A percentile compares a stretch with the other conserved stretches of the same genome.
phyloP scores from a whole-genome alignment of 306 rosid genomes.

The Prunus mira region DNA sequence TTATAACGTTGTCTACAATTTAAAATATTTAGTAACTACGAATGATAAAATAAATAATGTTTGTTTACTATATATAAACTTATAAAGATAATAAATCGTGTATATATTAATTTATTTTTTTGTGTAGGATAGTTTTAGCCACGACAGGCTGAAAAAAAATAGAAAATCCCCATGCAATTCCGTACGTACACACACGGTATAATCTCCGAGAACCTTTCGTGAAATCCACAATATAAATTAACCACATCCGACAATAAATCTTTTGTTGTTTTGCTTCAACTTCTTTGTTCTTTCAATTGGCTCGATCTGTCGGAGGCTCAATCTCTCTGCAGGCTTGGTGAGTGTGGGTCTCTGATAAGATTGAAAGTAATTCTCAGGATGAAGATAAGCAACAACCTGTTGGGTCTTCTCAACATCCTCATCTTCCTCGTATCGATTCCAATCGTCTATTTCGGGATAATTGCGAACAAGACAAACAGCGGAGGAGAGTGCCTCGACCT shows the following conservation, averaged over 20 bases:
- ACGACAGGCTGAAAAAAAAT: too few species aligned
- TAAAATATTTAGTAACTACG: too few species aligned
- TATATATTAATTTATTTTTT: too few species aligned
- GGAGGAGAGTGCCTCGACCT: constrained; percentile 46
- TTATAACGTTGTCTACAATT: too few species aligned
- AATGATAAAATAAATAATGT: too few species aligned
- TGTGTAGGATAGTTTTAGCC: too few species aligned
- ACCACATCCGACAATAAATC: background rate
- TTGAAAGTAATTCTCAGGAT: background rate
- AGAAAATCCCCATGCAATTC: background rate
- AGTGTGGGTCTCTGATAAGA: background rate
- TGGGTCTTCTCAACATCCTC: constrained; percentile 57
- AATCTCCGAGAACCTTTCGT: background rate
- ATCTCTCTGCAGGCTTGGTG: background rate
- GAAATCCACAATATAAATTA: background rate
- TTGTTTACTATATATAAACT: too few species aligned
- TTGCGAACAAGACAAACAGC: constrained; percentile 44
- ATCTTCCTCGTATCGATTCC: constrained; percentile 64
- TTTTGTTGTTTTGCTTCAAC: background rate
- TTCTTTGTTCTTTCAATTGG: background rate
- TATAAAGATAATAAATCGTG: too few species aligned
- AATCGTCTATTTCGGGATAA: constrained; percentile 37
- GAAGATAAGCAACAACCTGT: constrained; percentile 43
- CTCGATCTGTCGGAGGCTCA: background rate
- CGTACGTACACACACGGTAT: background rate